Conservation (phyloP, 331 rosid species). For the Malus hybrid region DNA sequence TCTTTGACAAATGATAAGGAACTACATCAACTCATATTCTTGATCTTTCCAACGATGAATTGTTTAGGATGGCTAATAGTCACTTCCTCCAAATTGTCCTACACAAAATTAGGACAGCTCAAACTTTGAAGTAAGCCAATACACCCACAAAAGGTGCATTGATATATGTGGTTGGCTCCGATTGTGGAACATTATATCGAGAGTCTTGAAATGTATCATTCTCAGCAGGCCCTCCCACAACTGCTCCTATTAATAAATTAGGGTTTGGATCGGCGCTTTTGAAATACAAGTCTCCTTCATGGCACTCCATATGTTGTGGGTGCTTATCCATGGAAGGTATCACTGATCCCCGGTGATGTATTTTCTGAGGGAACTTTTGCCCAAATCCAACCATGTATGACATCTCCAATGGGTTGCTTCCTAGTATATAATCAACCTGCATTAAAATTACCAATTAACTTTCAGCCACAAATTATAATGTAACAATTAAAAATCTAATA, state of each 20-base stretch:
- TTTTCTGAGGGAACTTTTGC: conserved; percentile 6
- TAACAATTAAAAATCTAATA: neutral
- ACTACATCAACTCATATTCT: neutral
- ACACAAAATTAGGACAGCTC: neutral
- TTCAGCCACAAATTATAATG: neutral
- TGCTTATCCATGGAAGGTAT: conserved; percentile 3
- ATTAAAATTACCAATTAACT: neutral
- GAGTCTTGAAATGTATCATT: neutral
- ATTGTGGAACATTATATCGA: neutral
- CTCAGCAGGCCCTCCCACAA: neutral
- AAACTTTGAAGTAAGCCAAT: neutral
- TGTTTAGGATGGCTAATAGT: neutral
- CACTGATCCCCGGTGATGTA: conserved; percentile 22
- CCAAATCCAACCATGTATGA: conserved; percentile 24
- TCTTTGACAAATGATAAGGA: neutral
- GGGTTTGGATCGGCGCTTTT: neutral
- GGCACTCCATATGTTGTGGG: conserved; percentile 2
- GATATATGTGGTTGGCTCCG: neutral
- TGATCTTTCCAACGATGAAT: neutral
- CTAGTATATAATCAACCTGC: conserved; percentile 20
- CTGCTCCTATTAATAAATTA: neutral
- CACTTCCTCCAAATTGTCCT: neutral
- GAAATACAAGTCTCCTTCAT: conserved; percentile 9
- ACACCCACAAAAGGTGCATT: neutral
- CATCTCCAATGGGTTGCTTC: conserved; percentile 19